A percentile compares a stretch with the other conserved stretches of the same genome.
phyloP scores from a whole-genome alignment of 176 grass and related monocot species.

The Phragmites australis region DNA sequence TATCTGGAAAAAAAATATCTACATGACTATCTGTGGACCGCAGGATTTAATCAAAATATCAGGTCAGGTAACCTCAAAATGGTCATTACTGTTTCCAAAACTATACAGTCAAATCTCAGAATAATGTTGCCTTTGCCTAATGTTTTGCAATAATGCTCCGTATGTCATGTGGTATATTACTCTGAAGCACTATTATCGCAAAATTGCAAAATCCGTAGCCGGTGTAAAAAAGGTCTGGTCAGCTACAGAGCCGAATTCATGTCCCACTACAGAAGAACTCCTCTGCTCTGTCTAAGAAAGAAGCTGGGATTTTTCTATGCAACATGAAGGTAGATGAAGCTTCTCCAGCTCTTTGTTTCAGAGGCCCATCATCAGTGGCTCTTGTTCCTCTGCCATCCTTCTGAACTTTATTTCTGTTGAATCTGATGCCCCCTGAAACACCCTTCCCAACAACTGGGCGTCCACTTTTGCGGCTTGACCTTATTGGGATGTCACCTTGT shows the following conservation, averaged over 20 bases:
- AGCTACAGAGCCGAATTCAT: conserved; percentile 26
- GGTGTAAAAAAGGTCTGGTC: background rate
- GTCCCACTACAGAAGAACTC: conserved; percentile 70
- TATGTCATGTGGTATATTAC: too few relatives aligned
- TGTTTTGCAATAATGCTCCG: background rate
- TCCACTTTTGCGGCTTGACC: conserved; percentile 61
- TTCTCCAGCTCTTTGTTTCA: conserved; percentile 69
- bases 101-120: conserved; percentile 5
- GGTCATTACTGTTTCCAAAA: background rate
- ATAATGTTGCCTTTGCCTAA: background rate
- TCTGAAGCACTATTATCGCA: background rate
- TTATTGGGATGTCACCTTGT: conserved; percentile 50
- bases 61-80: background rate
- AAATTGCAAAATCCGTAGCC: conserved; percentile 19
- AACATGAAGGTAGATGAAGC: conserved; percentile 73
- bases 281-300: conserved; percentile 93
- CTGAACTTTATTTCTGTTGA: conserved; percentile 63
- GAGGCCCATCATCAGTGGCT: conserved; percentile 56
- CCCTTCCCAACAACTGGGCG: conserved; percentile 56
- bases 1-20: background rate
- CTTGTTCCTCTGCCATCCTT: conserved; percentile 70
- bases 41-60: conserved; percentile 7
- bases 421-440: conserved; percentile 47
- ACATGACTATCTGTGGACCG: background rate
- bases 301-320: conserved; percentile 74